phyloP scores from a whole-genome alignment of 2,329 filamentous ascomycete genomes.

The Arthrinium puccinioides region DNA sequence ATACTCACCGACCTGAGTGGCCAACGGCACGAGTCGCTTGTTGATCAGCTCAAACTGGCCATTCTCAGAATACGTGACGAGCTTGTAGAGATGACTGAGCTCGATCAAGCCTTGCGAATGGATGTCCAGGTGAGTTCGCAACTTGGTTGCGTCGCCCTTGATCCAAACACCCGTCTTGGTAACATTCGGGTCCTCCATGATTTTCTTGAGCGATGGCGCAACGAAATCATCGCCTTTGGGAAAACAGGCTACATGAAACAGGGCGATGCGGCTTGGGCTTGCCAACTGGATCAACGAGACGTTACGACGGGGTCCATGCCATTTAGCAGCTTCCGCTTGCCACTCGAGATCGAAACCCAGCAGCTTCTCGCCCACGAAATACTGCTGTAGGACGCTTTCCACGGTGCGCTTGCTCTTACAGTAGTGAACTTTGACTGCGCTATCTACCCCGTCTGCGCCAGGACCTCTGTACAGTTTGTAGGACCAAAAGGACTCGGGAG shows the following conservation, averaged over 20 bases:
- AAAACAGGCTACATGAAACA: constrained; percentile 74
- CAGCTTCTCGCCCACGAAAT: constrained; percentile 62
- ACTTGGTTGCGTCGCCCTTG: constrained; percentile 59
- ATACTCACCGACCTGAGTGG: constrained; percentile 61
- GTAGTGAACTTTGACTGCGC: constrained; percentile 66
- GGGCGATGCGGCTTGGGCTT: constrained; percentile 64
- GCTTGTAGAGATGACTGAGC: constrained; percentile 72
- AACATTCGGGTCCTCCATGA: constrained; percentile 65
- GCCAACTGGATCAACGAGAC: constrained; percentile 81
- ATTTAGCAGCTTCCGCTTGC: constrained; percentile 44
- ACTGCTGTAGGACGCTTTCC: constrained; percentile 54
- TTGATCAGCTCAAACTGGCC: constrained; percentile 52
- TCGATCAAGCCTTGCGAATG: constrained; percentile 65
- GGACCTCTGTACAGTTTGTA: constrained; percentile 59
- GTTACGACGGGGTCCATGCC: constrained; percentile 52
- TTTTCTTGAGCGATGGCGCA: constrained; percentile 59
- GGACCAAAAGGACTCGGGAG: constrained; percentile 56
- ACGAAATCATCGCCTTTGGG: constrained; percentile 49
- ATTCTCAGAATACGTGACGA: constrained; percentile 59
- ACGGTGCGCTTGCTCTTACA: constrained; percentile 61
- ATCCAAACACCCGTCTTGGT: constrained; percentile 75
- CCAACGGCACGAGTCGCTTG: constrained; percentile 58
- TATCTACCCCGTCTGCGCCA: constrained; percentile 28
- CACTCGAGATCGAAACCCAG: constrained; percentile 92
- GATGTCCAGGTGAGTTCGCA: constrained; percentile 60